Percentiles rank a stretch among this genome's conserved stretches.
Conservation (phyloP, 179 eudicot species). For the Nepenthes alata region DNA sequence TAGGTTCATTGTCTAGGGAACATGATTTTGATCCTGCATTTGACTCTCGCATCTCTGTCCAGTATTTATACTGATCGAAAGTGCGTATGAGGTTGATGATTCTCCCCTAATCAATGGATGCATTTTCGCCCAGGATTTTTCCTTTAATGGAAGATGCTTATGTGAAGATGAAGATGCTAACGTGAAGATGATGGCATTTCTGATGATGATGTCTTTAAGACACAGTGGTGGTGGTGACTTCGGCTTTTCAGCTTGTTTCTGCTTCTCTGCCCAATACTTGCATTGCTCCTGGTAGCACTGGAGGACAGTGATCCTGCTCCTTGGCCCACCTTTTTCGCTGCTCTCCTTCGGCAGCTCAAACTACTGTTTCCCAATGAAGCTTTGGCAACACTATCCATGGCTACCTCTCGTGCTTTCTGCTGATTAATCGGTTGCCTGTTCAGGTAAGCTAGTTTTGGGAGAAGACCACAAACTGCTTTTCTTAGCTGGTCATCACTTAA, state of each 20-base stretch:
- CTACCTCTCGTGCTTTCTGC: conserved; percentile 71
- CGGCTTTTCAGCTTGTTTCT: conserved; percentile 28
- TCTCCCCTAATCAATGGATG: no score
- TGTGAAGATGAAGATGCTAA: background rate
- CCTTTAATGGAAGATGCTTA: no score
- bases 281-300: conserved; percentile 20
- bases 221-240: conserved; percentile 17
- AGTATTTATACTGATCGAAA: no score
- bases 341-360: conserved; percentile 30
- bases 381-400: conserved; percentile 45
- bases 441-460: conserved; percentile 69
- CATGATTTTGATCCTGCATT: no score
- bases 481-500: conserved; percentile 67
- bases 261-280: conserved; percentile 24
- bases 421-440: conserved; percentile 71
- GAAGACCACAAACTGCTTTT: conserved; percentile 61
- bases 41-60: no score
- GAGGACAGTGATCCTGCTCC: conserved; percentile 23
- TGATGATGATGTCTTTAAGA: conserved; percentile 14
- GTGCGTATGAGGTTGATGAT: no score
- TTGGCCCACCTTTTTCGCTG: conserved; percentile 30
- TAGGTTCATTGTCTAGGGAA: no score
- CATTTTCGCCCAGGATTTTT: no score
- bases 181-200: conserved; percentile 9
- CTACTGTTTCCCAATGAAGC: conserved; percentile 42